phyloP scores from a whole-genome alignment of 2,329 filamentous ascomycete genomes.

The Xylaria sp. region DNA sequence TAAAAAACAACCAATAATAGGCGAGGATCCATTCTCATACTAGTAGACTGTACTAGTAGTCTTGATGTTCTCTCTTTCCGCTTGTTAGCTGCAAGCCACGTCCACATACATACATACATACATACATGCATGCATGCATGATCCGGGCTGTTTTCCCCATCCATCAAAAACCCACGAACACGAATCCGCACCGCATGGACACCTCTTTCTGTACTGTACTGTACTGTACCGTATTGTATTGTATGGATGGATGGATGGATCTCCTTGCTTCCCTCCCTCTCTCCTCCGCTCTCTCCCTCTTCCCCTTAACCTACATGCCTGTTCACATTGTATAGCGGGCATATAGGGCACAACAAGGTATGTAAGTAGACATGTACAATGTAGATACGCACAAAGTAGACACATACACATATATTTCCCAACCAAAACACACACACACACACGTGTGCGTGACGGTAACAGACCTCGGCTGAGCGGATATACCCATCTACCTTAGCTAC shows the following conservation, averaged over 20 bases:
- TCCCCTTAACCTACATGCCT: no score
- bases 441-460: background rate
- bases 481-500: background rate
- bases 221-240: background rate
- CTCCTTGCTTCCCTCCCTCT: no score
- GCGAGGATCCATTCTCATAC: background rate
- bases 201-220: background rate
- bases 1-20: background rate
- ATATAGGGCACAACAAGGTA: background rate
- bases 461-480: constrained; percentile 5
- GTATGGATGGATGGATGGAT: background rate
- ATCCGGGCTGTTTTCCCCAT: background rate
- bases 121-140: constrained; percentile 1
- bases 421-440: background rate
- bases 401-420: background rate
- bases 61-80: background rate
- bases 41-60: background rate
- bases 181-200: background rate
- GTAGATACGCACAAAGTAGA: no score
- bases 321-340: background rate
- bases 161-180: background rate
- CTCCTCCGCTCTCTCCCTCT: no score
- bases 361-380: background rate
- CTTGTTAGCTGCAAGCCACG: constrained; percentile 13
- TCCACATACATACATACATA: background rate